A percentile compares a stretch with the other conserved stretches of the same genome.
Evolutionary conservation across 1,284 basidiomycete species (phyloP).

Genomic region (Prillingera fragicola): DNA sequence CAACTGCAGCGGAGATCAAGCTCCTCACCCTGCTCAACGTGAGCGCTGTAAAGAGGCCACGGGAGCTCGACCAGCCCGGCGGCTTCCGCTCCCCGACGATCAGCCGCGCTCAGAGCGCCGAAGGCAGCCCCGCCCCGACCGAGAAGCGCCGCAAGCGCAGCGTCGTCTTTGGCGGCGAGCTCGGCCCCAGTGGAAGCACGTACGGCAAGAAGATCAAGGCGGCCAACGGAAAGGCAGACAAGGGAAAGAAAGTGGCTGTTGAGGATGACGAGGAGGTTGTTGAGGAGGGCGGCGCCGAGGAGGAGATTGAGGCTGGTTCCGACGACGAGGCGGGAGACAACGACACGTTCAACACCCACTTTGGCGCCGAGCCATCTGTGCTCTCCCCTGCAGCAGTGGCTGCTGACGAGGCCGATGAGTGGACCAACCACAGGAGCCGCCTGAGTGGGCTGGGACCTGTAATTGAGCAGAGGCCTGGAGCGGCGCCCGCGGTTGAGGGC

Average conservation of each 20-base stretch:
- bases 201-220: conserved; percentile 24
- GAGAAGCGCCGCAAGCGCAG: conserved; percentile 35
- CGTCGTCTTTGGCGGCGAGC: conserved; percentile 42
- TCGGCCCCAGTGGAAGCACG: conserved; percentile 46
- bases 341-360: conserved; percentile 47
- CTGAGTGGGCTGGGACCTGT: conserved; percentile 53
- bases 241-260: conserved; percentile 13
- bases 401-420: conserved; percentile 29
- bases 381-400: conserved; percentile 25
- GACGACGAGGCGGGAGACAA: conserved; percentile 19
- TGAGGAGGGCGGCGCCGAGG: conserved; percentile 10
- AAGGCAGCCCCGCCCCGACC: conserved; percentile 2
- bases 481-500: conserved; percentile 26
- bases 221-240: conserved; percentile 20
- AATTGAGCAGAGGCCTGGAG: conserved; percentile 54
- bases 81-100: conserved; percentile 42
- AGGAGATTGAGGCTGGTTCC: conserved; percentile 15
- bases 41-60: conserved; percentile 60
- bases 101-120: conserved; percentile 1
- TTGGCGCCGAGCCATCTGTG: conserved; percentile 33
- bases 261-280: conserved; percentile 11
- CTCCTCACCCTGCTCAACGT: conserved; percentile 92
- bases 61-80: conserved; percentile 47
- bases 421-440: conserved; percentile 24
- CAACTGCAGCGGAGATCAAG: conserved; percentile 61